Base-by-base conservation (phyloP, 176 grass and related monocot genomes). In the Oryza glaberrima region DNA sequence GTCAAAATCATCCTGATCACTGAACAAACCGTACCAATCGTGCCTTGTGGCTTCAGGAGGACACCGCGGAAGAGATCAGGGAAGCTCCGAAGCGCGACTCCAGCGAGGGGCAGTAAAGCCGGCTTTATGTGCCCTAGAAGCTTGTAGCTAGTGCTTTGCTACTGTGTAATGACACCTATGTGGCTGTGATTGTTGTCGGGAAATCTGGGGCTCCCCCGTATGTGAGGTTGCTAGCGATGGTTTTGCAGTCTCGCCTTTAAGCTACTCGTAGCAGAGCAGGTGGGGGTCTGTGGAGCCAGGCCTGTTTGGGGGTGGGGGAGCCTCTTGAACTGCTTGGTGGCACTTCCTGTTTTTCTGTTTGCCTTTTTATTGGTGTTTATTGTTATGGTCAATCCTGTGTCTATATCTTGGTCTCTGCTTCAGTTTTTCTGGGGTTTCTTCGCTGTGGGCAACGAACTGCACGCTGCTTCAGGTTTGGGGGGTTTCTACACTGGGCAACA, bases 11-110 rank as follows among this genome's bases (percentile, higher is more conserved):
- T 3, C 11, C 1, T 13, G 7, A 17, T 28, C 43, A 38, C 30
- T 83, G 36, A 83, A 68, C 40, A 79, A 79, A 61, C 10, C 0
- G 26, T 72, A 66, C 40, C 34, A 1, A 3, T 12, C 26, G 16
- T 6, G 17, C 70, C 73, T 77, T 77, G 80, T 77, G 80, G 40
- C 1, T 81, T 51, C 77, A 88, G 89, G 89, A 91, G 85, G 89
- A 91, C 81, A 69, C 89, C 1, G 85, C 89, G 0, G 89, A 91
- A 44, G 89, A 88, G 77, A 88, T 72, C 65, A 76, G 81, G 85
- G 89, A 91, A 45, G 65, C 81, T 1, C 89, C 89, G 6, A 91
- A 87, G 85, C 40, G 0, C 0, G 86, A 83, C 72, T 89, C 82
- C 3, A 74, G 79, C 3, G 85, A 87, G 41, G 81, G 70, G 41